Percentiles rank a stretch among this genome's conserved stretches.
These are phyloP conservation scores for Globisporangium polare DNA, from an alignment of 352 stramenopile genomes.

Conservation along the genomic window DNA sequence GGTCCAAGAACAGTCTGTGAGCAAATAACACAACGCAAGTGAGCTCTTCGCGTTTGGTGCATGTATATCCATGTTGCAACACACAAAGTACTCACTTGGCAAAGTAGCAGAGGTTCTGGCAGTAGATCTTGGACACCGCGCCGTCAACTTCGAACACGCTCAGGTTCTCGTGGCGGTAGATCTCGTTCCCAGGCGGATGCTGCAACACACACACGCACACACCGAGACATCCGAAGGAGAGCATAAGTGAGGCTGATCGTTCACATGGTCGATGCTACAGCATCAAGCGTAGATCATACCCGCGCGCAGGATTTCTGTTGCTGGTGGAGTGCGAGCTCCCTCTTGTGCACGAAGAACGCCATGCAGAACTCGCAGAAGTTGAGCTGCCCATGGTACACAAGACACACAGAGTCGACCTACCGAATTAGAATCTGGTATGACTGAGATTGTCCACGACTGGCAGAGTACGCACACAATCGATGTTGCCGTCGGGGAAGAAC, in stretches of 20 bases:
- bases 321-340: slow-evolving; percentile 62
- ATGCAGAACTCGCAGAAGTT: slow-evolving; percentile 91
- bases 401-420: background rate
- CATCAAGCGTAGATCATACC: too few relatives aligned
- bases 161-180: slow-evolving; percentile 94
- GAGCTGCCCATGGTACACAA: slow-evolving; percentile 34
- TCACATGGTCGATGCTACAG: background rate
- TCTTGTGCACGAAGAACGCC: slow-evolving; percentile 83
- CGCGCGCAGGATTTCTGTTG: slow-evolving; percentile 58
- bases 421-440: too few relatives aligned
- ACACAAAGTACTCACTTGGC: slow-evolving; percentile 80
- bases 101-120: slow-evolving; percentile 98
- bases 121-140: slow-evolving; percentile 95
- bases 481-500: slow-evolving; percentile 82
- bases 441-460: too few relatives aligned
- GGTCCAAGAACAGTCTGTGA: slow-evolving; percentile 95
- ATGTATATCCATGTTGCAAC: too few relatives aligned
- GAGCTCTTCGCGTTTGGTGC: background rate
- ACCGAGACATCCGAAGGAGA: background rate
- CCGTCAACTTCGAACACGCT: slow-evolving; percentile 98
- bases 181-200: slow-evolving; percentile 79
- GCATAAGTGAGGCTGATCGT: background rate
- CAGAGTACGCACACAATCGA: slow-evolving; percentile 61
- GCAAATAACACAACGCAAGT: too few relatives aligned
- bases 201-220: slow-evolving; percentile 25